These are phyloP conservation scores for Gossypium stocksii DNA, from an alignment of 345 rosid species.

Conservation along the genomic window DNA sequence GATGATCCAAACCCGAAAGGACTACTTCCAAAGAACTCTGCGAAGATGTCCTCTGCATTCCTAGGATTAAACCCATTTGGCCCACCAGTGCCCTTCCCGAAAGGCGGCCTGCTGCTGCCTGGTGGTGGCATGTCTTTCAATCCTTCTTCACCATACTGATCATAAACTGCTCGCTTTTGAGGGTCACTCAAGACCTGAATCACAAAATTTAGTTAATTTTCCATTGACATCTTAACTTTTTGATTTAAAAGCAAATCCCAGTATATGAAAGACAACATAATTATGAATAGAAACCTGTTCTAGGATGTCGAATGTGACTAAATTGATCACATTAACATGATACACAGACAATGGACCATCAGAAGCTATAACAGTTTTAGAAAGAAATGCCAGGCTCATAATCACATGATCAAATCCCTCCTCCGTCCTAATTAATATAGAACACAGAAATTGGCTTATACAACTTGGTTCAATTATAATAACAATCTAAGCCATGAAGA, in stretches of 20 bases:
- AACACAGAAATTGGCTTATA: too few species aligned
- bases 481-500: too few species aligned
- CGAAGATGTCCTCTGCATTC: constrained; percentile 92
- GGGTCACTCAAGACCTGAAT: constrained; percentile 86
- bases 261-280: not conserved
- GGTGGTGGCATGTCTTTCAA: constrained; percentile 74
- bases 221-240: not conserved
- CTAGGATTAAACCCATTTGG: constrained; percentile 78
- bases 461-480: too few species aligned
- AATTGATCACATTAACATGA: not conserved
- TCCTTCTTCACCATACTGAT: constrained; percentile 93
- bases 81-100: constrained; percentile 27
- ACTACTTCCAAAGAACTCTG: constrained; percentile 90
- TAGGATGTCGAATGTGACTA: not conserved
- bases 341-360: too few species aligned
- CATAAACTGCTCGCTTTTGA: constrained; percentile 67
- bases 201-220: constrained; percentile 3
- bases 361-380: too few species aligned
- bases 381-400: too few species aligned
- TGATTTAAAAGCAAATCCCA: not conserved
- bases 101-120: constrained; percentile 40
- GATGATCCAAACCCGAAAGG: constrained; percentile 80
- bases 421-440: too few species aligned
- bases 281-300: not conserved
- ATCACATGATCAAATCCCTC: too few species aligned